A percentile compares a stretch with the other conserved stretches of the same genome.
phyloP scores from a whole-genome alignment of 2,329 filamentous ascomycete genomes.

The Amauroascus niger region DNA sequence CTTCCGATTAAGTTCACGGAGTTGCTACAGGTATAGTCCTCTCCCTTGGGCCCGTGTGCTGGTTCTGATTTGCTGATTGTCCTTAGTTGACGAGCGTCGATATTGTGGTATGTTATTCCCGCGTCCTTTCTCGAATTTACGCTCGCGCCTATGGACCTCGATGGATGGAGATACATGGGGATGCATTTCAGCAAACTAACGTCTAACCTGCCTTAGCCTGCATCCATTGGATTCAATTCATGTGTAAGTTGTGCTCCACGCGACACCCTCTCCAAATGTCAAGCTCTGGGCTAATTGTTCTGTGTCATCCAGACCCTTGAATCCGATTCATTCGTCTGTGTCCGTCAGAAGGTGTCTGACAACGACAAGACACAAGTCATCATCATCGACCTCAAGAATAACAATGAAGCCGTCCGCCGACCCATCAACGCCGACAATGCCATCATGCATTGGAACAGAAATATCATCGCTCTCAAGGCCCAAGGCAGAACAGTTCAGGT shows the following conservation, averaged over 20 bases:
- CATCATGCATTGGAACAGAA: conserved; percentile 96
- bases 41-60: background rate
- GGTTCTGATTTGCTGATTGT: conserved; percentile 13
- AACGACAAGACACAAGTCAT: conserved; percentile 83
- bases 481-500: conserved; percentile 92
- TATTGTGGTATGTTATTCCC: conserved; percentile 42
- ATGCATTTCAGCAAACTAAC: background rate
- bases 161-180: background rate
- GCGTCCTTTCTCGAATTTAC: background rate
- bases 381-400: conserved; percentile 95
- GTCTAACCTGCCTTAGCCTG: conserved; percentile 42
- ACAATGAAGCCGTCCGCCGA: conserved; percentile 86
- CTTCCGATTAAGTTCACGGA: conserved; percentile 90
- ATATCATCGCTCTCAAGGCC: conserved; percentile 94
- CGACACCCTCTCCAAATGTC: conserved; percentile 17
- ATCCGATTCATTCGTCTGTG: conserved; percentile 92
- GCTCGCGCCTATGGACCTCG: background rate
- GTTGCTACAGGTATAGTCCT: conserved; percentile 65
- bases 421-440: conserved; percentile 99
- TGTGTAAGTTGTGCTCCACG: conserved; percentile 51
- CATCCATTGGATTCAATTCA: conserved; percentile 76
- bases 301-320: conserved; percentile 67
- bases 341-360: conserved; percentile 85
- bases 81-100: conserved; percentile 44
- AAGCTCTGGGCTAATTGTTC: conserved; percentile 8